These are phyloP conservation scores for Mucor circinelloides DNA, from an alignment of 371 early-diverging fungal genomes.

Conservation along the genomic window DNA sequence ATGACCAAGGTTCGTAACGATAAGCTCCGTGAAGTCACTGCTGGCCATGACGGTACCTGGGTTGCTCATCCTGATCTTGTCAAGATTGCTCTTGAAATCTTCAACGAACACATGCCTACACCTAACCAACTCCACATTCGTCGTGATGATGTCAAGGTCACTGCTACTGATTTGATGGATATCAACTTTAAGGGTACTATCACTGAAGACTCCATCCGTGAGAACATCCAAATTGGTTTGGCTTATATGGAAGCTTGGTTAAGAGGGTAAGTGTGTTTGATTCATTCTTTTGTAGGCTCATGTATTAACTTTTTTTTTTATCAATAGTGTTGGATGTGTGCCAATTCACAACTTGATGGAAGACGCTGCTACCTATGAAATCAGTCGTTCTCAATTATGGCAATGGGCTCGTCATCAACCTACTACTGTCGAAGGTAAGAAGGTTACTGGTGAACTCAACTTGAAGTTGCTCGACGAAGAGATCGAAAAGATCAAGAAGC, in stretches of 20 bases:
- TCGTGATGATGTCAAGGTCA: constrained; percentile 89
- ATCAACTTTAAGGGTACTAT: constrained; percentile 79
- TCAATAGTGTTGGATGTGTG: constrained; percentile 95
- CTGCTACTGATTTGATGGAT: constrained; percentile 82
- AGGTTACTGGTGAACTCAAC: constrained; percentile 75
- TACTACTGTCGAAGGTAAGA: constrained; percentile 79
- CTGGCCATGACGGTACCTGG: constrained; percentile 97
- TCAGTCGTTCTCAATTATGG: constrained; percentile 94
- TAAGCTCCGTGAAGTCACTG: constrained; percentile 92
- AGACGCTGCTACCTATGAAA: constrained; percentile 90
- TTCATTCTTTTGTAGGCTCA: no score
- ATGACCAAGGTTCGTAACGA: constrained; percentile 93
- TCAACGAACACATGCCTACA: constrained; percentile 93
- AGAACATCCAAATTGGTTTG: constrained; percentile 90
- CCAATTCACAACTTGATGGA: constrained; percentile 76
- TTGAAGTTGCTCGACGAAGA: constrained; percentile 85
- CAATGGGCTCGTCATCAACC: constrained; percentile 93
- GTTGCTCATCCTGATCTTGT: constrained; percentile 97
- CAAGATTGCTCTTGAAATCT: constrained; percentile 83
- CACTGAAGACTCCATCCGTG: constrained; percentile 89
- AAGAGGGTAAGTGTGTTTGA: no score
- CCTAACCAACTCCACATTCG: constrained; percentile 94
- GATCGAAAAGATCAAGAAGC: constrained; percentile 65
- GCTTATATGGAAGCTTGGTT: constrained; percentile 97
- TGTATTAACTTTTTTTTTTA: no score